A percentile compares a stretch with the other conserved stretches of the same genome.
These are phyloP conservation scores for Diplodia mutila DNA, from an alignment of 2,329 filamentous ascomycete genomes.

Conservation along the genomic window DNA sequence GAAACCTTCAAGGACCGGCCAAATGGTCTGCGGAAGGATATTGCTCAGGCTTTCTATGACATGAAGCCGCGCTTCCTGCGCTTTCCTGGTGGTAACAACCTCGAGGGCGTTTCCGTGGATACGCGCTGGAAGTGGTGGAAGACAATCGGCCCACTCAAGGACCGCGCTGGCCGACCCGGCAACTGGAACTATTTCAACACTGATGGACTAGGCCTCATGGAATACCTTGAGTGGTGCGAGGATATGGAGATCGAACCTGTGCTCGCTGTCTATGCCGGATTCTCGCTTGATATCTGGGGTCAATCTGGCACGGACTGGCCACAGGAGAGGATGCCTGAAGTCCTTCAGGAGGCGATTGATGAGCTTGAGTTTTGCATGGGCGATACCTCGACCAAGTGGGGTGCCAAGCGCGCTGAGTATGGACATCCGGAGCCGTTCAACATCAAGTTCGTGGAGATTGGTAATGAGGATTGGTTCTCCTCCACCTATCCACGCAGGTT, in stretches of 20 bases:
- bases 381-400: conserved; percentile 37
- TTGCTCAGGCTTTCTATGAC: conserved; percentile 51
- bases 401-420: conserved; percentile 40
- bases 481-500: conserved; percentile 40
- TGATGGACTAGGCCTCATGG: conserved; percentile 50
- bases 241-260: conserved; percentile 50
- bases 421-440: conserved; percentile 43
- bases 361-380: conserved; percentile 41
- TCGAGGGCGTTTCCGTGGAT: conserved; percentile 46
- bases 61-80: conserved; percentile 53
- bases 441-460: conserved; percentile 45
- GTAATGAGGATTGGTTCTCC: conserved; percentile 45
- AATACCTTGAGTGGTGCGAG: conserved; percentile 54
- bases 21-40: conserved; percentile 56
- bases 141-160: conserved; percentile 53
- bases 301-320: conserved; percentile 42
- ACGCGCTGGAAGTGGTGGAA: conserved; percentile 57
- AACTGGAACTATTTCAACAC: conserved; percentile 53
- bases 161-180: conserved; percentile 52
- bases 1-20: conserved; percentile 58
- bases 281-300: conserved; percentile 46
- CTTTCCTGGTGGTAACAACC: conserved; percentile 58
- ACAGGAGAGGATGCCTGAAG: conserved; percentile 42
- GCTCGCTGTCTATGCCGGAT: conserved; percentile 51
- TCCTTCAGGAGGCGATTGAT: conserved; percentile 45